A percentile compares a stretch with the other conserved stretches of the same genome.
Evolutionary conservation across 495 filamentous ascomycete species (phyloP).

Genomic region (Diplogelasinospora grovesii): DNA sequence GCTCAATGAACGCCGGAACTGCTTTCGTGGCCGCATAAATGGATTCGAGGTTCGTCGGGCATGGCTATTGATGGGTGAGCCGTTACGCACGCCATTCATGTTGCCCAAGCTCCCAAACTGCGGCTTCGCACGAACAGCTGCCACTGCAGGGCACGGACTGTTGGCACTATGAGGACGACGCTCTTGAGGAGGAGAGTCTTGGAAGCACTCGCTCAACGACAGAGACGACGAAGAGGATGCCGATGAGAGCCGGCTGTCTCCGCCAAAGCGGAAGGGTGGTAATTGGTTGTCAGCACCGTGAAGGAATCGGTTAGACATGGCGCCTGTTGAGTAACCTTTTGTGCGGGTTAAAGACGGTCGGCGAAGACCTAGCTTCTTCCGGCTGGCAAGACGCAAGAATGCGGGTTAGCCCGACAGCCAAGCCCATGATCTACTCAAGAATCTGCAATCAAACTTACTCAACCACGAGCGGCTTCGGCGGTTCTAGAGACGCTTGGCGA

Average conservation of each 20-base stretch:
- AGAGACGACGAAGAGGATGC: slow-evolving; percentile 44
- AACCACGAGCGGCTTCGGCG: slow-evolving; percentile 35
- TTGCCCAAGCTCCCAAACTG: slow-evolving; percentile 44
- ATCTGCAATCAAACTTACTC: slow-evolving; percentile 39
- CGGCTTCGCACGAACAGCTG: slow-evolving; percentile 54
- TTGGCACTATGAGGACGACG: slow-evolving; percentile 49
- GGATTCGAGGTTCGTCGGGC: slow-evolving; percentile 66
- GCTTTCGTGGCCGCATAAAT: slow-evolving; percentile 72
- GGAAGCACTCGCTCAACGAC: slow-evolving; percentile 72
- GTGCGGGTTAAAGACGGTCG: slow-evolving; percentile 55
- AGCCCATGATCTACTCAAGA: slow-evolving; percentile 1
- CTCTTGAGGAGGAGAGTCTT: slow-evolving; percentile 70
- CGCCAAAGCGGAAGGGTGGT: slow-evolving; percentile 71
- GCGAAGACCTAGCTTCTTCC: slow-evolving; percentile 51
- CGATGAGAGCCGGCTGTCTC: slow-evolving; percentile 36
- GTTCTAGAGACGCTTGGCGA: slow-evolving; percentile 49
- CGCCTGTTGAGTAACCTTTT: slow-evolving; percentile 52
- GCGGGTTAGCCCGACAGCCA: slow-evolving; percentile 14
- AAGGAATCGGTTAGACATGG: slow-evolving; percentile 37
- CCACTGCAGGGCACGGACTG: slow-evolving; percentile 43
- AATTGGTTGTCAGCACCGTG: slow-evolving; percentile 51
- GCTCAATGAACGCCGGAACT: slow-evolving; percentile 83
- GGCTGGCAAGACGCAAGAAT: slow-evolving; percentile 31
- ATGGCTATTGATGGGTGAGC: slow-evolving; percentile 64
- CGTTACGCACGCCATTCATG: slow-evolving; percentile 49